Base-by-base conservation (phyloP, 2,329 filamentous ascomycete genomes). In the Diaporthe australafricana region DNA sequence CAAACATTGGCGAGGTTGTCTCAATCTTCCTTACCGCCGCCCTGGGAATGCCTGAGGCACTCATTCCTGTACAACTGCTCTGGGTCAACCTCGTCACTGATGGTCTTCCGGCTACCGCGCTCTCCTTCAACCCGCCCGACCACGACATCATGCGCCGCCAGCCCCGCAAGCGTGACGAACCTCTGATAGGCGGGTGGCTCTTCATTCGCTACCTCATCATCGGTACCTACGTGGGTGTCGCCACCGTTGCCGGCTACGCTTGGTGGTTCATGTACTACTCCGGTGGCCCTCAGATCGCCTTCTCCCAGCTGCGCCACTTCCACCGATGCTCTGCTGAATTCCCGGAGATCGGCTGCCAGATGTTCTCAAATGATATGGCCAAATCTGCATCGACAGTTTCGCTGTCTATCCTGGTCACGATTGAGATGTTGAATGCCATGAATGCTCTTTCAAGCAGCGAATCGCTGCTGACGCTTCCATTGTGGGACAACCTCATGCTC, bases 191-290 rank as follows among this genome's bases (percentile, higher is more conserved):
- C 55, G 95, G 95, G 72, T 99, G 96, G 96, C 86, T 99, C 48
- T 98, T 99, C 86, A 95, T 98, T 89, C 92, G 96, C 68, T 99
- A 99, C 84, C 91, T 99, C 87, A 92, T 98, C 63, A 96, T 99
- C 77, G 96, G 96, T 74, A 94, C 91, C 11, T 99, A 99, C 75
- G 96, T 99, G 72, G 96, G 96, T 80, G 87, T 94, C 50, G 96
- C 96, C 68, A 99, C 96, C 4, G 97, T 99, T 25, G 95, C 93
- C 79, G 96, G 97, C 56, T 99, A 99, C 80, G 96, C 94, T n/a
- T 99, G 96, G 96, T 99, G 95, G 94, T 99, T 98, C 87, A 95
- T 99, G 93, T 98, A 93, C 87, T 96, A 98, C 85, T 84, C 91
- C 11, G 90, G 92, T 76, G 96, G 96, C 0, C 96, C 96, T 30